Percentiles rank a stretch among this genome's conserved stretches.
phyloP scores from a whole-genome alignment of 192 early-diverging fungal species.

The Coemansia sp. region DNA sequence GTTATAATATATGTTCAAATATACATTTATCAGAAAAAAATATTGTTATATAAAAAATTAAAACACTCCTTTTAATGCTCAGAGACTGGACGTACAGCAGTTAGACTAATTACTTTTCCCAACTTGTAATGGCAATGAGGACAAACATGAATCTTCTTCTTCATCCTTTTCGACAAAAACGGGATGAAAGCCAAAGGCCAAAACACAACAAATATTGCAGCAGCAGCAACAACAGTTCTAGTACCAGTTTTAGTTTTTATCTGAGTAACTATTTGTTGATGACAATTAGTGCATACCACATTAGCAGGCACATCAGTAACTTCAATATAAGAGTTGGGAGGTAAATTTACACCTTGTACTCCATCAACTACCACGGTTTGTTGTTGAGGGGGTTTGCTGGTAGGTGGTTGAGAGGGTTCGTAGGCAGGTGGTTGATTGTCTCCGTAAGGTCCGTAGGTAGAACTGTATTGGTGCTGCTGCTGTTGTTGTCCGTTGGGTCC shows the following conservation, averaged over 20 bases:
- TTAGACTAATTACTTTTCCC: conserved; percentile 34
- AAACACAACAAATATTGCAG: conserved; percentile 31
- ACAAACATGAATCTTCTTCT: conserved; percentile 36
- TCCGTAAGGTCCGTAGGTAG: conserved; percentile 11
- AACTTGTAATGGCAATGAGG: conserved; percentile 32
- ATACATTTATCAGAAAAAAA: background rate
- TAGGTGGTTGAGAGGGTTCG: background rate
- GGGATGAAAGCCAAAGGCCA: conserved; percentile 43
- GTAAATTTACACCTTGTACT: conserved; percentile 9
- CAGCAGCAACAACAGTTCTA: conserved; percentile 32
- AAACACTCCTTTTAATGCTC: background rate
- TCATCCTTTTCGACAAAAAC: conserved; percentile 31
- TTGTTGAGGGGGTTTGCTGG: background rate
- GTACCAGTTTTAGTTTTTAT: conserved; percentile 26
- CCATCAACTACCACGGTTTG: conserved; percentile 23
- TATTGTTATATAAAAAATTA: background rate
- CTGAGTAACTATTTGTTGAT: conserved; percentile 23
- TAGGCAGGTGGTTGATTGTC: conserved; percentile 1
- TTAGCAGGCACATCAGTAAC: conserved; percentile 25
- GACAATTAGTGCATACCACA: conserved; percentile 33
- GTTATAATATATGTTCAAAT: too few relatives aligned
- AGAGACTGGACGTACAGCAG: conserved; percentile 9
- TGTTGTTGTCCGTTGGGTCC: background rate
- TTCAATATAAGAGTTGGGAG: conserved; percentile 28
- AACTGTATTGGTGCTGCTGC: background rate